Percentiles rank a stretch among this genome's conserved stretches.
phyloP scores from a whole-genome alignment of 2,329 filamentous ascomycete species.

The Didymella pomorum region DNA sequence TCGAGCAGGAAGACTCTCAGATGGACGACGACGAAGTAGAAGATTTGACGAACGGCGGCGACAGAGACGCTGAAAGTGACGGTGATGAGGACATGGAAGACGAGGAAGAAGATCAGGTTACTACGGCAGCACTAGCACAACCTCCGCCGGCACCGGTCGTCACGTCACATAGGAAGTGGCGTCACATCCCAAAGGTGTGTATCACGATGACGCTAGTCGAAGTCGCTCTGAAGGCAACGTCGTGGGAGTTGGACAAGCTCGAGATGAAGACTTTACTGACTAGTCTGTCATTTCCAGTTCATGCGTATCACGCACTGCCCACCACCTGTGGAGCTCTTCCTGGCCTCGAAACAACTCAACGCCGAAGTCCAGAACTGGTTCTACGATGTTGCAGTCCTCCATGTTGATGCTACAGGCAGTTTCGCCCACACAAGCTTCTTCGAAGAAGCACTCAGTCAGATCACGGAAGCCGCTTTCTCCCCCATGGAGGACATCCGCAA shows the following conservation, averaged over 20 bases:
- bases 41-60: conserved; percentile 3
- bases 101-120: conserved; percentile 8
- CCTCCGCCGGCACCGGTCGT: conserved; percentile 25
- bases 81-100: conserved; percentile 14
- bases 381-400: conserved; percentile 42
- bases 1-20: background rate
- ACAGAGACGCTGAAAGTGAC: conserved; percentile 13
- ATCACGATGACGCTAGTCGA: no score
- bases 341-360: conserved; percentile 41
- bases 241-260: no score
- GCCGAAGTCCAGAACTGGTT: conserved; percentile 45
- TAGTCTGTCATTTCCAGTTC: conserved; percentile 29
- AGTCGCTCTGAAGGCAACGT: no score
- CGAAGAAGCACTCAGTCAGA: conserved; percentile 38
- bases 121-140: conserved; percentile 1
- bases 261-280: no score
- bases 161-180: conserved; percentile 39
- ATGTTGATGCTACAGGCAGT: conserved; percentile 44
- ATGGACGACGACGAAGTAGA: conserved; percentile 7
- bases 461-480: conserved; percentile 43
- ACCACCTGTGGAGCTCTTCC: conserved; percentile 41
- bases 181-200: conserved; percentile 37
- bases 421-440: conserved; percentile 47
- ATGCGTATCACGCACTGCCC: conserved; percentile 43
- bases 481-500: conserved; percentile 47